Base-by-base conservation (phyloP, 192 early-diverging fungal genomes). In the Glomus cerebriforme region DNA sequence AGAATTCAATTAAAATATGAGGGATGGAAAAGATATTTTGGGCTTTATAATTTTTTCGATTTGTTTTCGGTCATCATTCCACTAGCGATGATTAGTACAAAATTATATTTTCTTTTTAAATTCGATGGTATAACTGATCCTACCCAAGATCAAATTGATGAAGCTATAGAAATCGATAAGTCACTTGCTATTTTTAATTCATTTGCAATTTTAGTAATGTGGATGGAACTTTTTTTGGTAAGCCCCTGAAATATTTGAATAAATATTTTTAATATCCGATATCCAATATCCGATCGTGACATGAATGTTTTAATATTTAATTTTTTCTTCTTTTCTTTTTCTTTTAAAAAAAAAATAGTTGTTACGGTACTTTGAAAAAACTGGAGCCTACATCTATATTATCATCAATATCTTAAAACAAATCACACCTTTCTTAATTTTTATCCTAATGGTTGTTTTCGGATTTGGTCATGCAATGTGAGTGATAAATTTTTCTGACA, bases 381-480 rank as follows among this genome's bases (percentile, higher is more conserved):
- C 69, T 15, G 69, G 69, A 24, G n/a, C n/a, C 49, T 71, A 47
- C n/a, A 71, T 71, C 29, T 71, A 71, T 49, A 71, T 71, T 4
- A 19, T 71, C 1, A 29, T 34, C 3, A 71, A 47, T 49, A 71
- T 71, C 15, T 15, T 71, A 3, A 49, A 71, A 22, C 24, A 47
- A 17, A 49, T 71, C 12, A 47, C 24, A 26, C 43, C 69, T 27
- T 71, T 71, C 24, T 47, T 71, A 27, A 24, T 43, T 0, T 71
- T 71, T n/a, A 71, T 71, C 10, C 39, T 71, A 27, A 19, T 71
- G 9, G 69, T 47, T 24, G 9, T 71, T 8, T 13, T 71, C 10
- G 69, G 39, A 71, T 71, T 71, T 71, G 69, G 43, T 31, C 69
- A 71, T 47, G 24, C 69, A 29, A 71, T 71, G 69, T 71, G 26